A percentile compares a stretch with the other conserved stretches of the same genome.
These are phyloP conservation scores for Fomitopsis serialis DNA, from an alignment of 768 basidiomycete genomes.

Conservation along the genomic window DNA sequence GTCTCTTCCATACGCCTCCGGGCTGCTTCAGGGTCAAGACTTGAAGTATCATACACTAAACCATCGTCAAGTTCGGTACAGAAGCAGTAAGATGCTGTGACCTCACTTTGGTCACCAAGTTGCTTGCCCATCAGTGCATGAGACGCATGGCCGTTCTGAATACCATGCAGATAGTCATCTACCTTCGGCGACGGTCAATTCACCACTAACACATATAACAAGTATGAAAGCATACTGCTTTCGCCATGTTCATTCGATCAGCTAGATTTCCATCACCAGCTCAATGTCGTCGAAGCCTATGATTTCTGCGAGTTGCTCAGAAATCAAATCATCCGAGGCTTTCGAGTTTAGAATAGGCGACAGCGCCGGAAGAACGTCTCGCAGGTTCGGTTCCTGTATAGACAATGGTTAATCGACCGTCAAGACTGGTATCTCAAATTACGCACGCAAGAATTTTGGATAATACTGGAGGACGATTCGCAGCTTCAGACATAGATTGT, in stretches of 20 bases:
- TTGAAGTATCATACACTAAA: not conserved
- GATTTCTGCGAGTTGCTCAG: slow-evolving; percentile 71
- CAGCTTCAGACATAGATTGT: not conserved
- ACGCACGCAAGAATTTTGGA: slow-evolving; percentile 18
- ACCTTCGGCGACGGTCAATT: not conserved
- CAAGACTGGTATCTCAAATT: not conserved
- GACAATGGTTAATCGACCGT: not conserved
- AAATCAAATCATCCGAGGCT: slow-evolving; percentile 63
- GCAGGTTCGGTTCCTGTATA: slow-evolving; percentile 20
- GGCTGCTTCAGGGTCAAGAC: slow-evolving; percentile 35
- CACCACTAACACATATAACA: no score
- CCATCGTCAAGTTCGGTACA: not conserved
- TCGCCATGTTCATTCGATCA: slow-evolving; percentile 42
- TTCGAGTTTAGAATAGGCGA: slow-evolving; percentile 40
- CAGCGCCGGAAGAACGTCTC: slow-evolving; percentile 23
- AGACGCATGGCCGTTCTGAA: not conserved
- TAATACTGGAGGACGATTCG: not conserved
- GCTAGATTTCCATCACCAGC: slow-evolving; percentile 66
- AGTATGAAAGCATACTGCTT: slow-evolving; percentile 37
- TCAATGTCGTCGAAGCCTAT: slow-evolving; percentile 85
- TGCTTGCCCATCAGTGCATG: not conserved
- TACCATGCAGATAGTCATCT: not conserved
- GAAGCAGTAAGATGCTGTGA: not conserved
- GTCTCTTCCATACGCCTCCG: slow-evolving; percentile 57
- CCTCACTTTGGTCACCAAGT: not conserved